These are phyloP conservation scores for Debaryomyces coudertii DNA, from an alignment of 1,139 yeast species.

Conservation along the genomic window DNA sequence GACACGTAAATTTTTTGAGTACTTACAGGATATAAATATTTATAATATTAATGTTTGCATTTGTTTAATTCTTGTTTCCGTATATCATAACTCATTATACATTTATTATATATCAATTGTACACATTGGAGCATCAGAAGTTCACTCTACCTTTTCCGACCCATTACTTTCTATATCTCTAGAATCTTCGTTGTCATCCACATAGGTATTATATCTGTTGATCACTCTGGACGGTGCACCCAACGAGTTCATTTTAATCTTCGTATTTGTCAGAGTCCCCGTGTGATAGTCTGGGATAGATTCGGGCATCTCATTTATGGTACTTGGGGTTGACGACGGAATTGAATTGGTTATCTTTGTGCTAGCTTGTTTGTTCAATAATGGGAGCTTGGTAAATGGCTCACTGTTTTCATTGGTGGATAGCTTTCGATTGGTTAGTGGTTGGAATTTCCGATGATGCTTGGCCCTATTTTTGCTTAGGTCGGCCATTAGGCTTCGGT, in stretches of 20 bases:
- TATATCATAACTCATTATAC: constrained; percentile 21
- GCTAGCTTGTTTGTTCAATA: constrained; percentile 42
- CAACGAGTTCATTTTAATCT: constrained; percentile 11
- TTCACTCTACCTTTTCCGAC: constrained; percentile 32
- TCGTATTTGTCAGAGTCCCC: constrained; percentile 11
- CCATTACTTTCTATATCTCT: constrained; percentile 30
- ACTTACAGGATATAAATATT: neutral
- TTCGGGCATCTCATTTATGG: constrained; percentile 8
- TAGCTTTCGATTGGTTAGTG: constrained; percentile 23
- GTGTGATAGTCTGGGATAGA: constrained; percentile 5
- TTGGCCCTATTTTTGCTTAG: neutral
- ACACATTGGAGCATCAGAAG: neutral
- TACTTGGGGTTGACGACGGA: neutral
- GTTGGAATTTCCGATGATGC: constrained; percentile 9
- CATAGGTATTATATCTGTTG: constrained; percentile 17
- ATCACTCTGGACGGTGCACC: constrained; percentile 22
- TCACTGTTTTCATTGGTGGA: constrained; percentile 19
- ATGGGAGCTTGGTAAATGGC: constrained; percentile 25
- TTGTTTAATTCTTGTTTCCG: neutral
- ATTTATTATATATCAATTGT: constrained; percentile 5
- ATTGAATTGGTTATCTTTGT: constrained; percentile 20
- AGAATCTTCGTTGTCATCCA: constrained; percentile 16
- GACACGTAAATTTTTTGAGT: neutral
- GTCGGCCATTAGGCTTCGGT: constrained; percentile 9
- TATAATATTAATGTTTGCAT: constrained; percentile 1